phyloP scores from a whole-genome alignment of 2,329 filamentous ascomycete genomes.

The Aspergillus puulaauensis region DNA sequence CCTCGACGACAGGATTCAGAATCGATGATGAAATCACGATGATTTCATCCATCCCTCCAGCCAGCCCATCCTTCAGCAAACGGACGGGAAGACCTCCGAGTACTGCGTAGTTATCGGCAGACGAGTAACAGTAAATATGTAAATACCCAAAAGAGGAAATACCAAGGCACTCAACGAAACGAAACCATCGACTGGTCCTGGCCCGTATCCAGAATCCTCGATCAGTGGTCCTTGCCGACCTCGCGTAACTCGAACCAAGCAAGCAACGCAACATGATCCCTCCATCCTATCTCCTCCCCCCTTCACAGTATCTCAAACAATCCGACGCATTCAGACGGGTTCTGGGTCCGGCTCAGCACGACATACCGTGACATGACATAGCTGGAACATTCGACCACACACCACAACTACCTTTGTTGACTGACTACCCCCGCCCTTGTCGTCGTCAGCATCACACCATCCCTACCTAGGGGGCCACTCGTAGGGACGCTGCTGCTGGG shows the following conservation, averaged over 20 bases:
- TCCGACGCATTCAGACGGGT: background rate
- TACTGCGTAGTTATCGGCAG: no score
- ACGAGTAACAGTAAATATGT: background rate
- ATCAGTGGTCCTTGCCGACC: no score
- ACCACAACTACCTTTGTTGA: background rate
- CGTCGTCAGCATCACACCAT: constrained; percentile 8
- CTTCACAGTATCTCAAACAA: background rate
- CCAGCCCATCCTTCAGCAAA: background rate
- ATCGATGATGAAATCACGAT: background rate
- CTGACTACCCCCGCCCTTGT: background rate
- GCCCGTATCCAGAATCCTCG: background rate
- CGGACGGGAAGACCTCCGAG: no score
- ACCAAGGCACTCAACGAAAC: background rate
- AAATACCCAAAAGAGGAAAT: background rate
- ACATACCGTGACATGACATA: background rate
- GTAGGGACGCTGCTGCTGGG: background rate
- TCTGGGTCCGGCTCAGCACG: no score
- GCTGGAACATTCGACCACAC: background rate
- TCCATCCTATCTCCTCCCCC: background rate
- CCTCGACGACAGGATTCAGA: background rate
- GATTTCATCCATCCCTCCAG: background rate
- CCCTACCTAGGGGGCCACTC: background rate
- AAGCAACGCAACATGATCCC: background rate
- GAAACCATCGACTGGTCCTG: background rate
- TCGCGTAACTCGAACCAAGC: no score